A percentile compares a stretch with the other conserved stretches of the same genome.
Evolutionary conservation across 1,284 basidiomycete species (phyloP).

Genomic region (Ustilago curta): DNA sequence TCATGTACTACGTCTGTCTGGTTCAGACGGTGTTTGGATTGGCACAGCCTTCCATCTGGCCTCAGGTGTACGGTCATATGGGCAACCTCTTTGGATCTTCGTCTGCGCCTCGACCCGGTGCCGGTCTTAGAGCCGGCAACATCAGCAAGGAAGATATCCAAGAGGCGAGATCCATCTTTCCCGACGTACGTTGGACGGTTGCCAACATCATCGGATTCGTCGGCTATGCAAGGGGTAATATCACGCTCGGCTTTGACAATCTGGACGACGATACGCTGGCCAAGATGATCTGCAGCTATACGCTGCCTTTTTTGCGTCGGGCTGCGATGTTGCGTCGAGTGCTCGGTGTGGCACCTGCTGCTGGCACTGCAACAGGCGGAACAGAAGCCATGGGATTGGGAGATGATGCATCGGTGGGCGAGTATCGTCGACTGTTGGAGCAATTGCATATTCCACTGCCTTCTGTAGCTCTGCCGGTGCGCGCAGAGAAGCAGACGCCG

Average conservation of each 20-base stretch:
- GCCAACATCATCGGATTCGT: conserved; percentile 67
- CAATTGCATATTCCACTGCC: conserved; percentile 60
- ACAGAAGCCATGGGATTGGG: conserved; percentile 21
- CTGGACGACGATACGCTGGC: conserved; percentile 73
- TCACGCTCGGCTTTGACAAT: conserved; percentile 68
- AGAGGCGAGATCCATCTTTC: conserved; percentile 58
- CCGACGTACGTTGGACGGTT: conserved; percentile 66
- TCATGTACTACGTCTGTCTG: conserved; percentile 67
- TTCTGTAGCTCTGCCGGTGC: conserved; percentile 55
- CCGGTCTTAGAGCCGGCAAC: conserved; percentile 36
- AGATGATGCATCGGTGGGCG: conserved; percentile 37
- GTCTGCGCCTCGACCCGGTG: conserved; percentile 34
- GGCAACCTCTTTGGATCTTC: conserved; percentile 32
- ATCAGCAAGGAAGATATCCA: conserved; percentile 47
- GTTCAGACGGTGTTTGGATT: conserved; percentile 67
- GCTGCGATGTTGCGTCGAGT: conserved; percentile 87
- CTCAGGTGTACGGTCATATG: conserved; percentile 51
- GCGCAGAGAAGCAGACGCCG: conserved; percentile 62
- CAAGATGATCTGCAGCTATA: conserved; percentile 87
- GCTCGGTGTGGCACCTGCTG: conserved; percentile 68
- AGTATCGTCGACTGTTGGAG: conserved; percentile 60
- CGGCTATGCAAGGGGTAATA: conserved; percentile 68
- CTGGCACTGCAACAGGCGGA: background rate
- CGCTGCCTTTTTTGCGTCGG: conserved; percentile 91
- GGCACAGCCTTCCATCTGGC: conserved; percentile 66